Percentiles rank a stretch among this genome's conserved stretches.
Evolutionary conservation across 2,329 filamentous ascomycete genomes (phyloP).

Genomic region (Sarocladiaceae sp.): DNA sequence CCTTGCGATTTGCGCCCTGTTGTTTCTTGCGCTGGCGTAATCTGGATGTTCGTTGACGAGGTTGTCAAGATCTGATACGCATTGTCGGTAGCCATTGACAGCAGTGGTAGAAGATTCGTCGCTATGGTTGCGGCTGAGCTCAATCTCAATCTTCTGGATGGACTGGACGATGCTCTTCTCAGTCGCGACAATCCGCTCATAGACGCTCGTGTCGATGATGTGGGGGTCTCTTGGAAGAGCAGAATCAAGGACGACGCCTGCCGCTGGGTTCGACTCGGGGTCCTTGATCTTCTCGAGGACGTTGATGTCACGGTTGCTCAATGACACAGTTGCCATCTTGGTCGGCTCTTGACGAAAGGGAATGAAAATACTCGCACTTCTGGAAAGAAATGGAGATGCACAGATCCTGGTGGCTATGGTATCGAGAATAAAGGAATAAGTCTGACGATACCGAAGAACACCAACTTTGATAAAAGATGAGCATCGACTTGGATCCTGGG

Average conservation of each 20-base stretch:
- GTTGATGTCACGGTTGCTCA: constrained; percentile 54
- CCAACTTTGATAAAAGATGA: no score
- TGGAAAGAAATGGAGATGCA: no score
- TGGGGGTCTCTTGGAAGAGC: constrained; percentile 52
- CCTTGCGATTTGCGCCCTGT: constrained; percentile 62
- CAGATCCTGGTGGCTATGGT: no score
- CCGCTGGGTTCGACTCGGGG: constrained; percentile 54
- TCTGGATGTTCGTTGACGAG: constrained; percentile 53
- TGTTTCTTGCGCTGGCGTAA: constrained; percentile 70
- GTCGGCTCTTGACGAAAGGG: no score
- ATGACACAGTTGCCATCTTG: constrained; percentile 40
- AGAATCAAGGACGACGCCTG: constrained; percentile 47
- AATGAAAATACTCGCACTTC: no score
- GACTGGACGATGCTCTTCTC: constrained; percentile 48
- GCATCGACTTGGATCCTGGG: no score
- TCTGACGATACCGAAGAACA: no score
- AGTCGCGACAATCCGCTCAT: constrained; percentile 41
- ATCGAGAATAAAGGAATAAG: no score
- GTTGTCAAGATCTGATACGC: constrained; percentile 42
- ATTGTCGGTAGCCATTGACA: constrained; percentile 38
- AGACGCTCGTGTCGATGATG: constrained; percentile 42
- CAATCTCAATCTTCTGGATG: constrained; percentile 50
- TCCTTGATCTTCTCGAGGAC: constrained; percentile 63
- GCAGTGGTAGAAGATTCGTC: constrained; percentile 26
- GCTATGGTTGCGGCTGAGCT: constrained; percentile 37